Percentiles rank a stretch among this genome's conserved stretches.
phyloP scores from a whole-genome alignment of 2,329 filamentous ascomycete genomes.

The Pseudogymnoascus sp. region DNA sequence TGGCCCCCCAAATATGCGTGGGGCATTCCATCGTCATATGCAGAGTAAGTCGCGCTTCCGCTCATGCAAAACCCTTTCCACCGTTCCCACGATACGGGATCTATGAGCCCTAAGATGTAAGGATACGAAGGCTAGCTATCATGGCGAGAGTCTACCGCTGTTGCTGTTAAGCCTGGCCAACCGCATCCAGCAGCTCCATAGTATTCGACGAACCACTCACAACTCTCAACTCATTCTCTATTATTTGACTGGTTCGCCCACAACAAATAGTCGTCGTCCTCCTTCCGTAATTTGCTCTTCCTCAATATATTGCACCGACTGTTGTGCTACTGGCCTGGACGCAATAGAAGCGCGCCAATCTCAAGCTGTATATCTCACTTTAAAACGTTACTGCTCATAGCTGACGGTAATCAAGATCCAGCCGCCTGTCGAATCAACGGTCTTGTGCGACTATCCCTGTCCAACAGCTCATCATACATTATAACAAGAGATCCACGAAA shows the following conservation, averaged over 20 bases:
- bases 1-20: not conserved
- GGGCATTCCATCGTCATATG: conserved; percentile 4
- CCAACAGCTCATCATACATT: conserved; percentile 8
- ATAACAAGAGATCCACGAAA: not conserved
- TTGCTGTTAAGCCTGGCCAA: not conserved
- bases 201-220: not conserved
- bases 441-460: not conserved
- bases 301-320: conserved; percentile 2
- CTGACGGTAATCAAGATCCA: conserved; percentile 1
- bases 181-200: not conserved
- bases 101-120: not conserved
- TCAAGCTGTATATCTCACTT: not conserved
- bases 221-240: not conserved
- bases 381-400: not conserved
- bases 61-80: not conserved
- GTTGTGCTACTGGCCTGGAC: conserved; percentile 1
- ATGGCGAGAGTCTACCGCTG: not conserved
- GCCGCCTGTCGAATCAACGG: not conserved
- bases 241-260: conserved; percentile 1
- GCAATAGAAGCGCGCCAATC: conserved; percentile 8
- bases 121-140: not conserved
- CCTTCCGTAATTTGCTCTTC: not conserved
- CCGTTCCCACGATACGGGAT: conserved; percentile 1
- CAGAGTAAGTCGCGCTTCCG: not conserved
- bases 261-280: conserved; percentile 7